A percentile compares a stretch with the other conserved stretches of the same genome.
phyloP scores from a whole-genome alignment of 305 asterid genomes.

The Fraxinus velutina region DNA sequence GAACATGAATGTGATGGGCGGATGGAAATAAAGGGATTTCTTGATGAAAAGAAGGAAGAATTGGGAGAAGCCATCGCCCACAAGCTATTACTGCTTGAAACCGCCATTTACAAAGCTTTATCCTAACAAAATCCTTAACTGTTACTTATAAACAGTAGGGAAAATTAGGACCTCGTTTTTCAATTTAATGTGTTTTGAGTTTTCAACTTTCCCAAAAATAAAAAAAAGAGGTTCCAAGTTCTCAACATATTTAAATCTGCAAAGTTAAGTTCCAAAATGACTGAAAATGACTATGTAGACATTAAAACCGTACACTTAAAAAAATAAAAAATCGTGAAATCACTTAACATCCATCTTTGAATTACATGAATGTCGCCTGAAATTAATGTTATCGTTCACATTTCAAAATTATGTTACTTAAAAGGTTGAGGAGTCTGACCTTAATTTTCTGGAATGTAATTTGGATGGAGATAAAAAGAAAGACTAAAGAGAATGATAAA shows the following conservation, averaged over 20 bases:
- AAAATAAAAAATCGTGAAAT: no score
- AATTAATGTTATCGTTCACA: background rate
- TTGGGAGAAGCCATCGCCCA: constrained; percentile 9
- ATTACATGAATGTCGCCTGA: background rate
- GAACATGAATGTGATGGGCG: background rate
- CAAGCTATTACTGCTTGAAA: constrained; percentile 19
- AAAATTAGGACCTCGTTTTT: background rate
- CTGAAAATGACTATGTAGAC: no score
- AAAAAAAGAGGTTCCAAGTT: background rate
- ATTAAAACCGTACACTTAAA: no score
- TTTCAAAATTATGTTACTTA: no score
- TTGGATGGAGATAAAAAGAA: background rate
- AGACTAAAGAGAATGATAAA: background rate
- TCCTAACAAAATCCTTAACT: background rate
- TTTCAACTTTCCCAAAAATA: background rate
- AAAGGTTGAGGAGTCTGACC: background rate
- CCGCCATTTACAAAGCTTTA: constrained; percentile 10
- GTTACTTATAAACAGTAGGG: background rate
- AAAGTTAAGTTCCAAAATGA: background rate
- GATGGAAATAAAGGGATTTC: background rate
- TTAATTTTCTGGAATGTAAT: no score
- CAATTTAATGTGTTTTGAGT: background rate
- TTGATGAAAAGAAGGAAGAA: constrained; percentile 11
- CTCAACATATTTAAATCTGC: background rate
- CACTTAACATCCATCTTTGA: background rate